Percentiles rank a stretch among this genome's conserved stretches.
Evolutionary conservation across 129 eudicot genomes (phyloP).

Genomic region (Centaurea solstitialis): DNA sequence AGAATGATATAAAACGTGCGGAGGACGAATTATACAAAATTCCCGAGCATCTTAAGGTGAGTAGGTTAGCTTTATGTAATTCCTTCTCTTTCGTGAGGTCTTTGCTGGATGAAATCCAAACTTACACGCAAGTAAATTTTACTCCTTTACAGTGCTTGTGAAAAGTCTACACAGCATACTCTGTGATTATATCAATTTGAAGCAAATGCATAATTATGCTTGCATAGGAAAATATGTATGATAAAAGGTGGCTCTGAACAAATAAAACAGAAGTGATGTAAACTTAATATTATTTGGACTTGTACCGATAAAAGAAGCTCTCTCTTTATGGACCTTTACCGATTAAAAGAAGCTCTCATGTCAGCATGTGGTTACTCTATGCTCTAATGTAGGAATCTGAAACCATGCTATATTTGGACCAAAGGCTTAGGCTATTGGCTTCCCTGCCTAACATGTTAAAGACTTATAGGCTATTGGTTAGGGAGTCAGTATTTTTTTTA

Average conservation of each 20-base stretch:
- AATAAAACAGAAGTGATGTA: too few relatives aligned
- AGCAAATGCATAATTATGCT: neutral
- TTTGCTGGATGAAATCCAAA: neutral
- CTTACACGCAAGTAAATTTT: neutral
- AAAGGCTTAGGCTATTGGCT: too few relatives aligned
- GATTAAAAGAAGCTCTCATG: too few relatives aligned
- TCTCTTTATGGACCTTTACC: too few relatives aligned
- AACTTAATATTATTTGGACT: too few relatives aligned
- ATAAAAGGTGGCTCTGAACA: neutral
- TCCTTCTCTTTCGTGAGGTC: neutral
- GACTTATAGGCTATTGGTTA: too few relatives aligned
- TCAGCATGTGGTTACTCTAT: too few relatives aligned
- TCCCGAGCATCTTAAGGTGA: slow-evolving; percentile 94
- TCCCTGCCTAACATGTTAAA: too few relatives aligned
- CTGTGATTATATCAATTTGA: neutral
- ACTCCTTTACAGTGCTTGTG: neutral
- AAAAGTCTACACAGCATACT: neutral
- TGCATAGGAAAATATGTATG: neutral
- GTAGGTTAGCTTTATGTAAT: slow-evolving; percentile 17
- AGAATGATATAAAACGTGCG: slow-evolving; percentile 73
- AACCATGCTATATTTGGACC: too few relatives aligned
- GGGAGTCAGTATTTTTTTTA: too few relatives aligned
- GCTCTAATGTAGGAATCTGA: too few relatives aligned
- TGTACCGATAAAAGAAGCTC: too few relatives aligned
- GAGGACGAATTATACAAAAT: slow-evolving; percentile 88